These are phyloP conservation scores for Plasmodium sp. DNA, from an alignment of 169 alveolate genomes.

Conservation along the genomic window DNA sequence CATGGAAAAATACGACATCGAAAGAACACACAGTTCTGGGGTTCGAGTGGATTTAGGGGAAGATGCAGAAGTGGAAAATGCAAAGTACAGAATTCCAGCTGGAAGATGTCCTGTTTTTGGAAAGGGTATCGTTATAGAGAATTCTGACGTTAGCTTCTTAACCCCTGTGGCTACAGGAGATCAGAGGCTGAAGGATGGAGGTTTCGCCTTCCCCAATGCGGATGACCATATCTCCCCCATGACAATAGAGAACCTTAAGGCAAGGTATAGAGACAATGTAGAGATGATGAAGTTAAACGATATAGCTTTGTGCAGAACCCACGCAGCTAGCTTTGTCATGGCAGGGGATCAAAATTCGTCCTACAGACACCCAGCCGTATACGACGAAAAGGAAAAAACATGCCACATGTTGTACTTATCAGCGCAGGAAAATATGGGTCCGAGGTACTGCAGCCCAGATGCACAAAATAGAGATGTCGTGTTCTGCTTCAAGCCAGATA, in stretches of 20 bases:
- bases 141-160: conserved; percentile 78
- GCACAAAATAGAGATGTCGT: conserved; percentile 70
- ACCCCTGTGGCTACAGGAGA: conserved; percentile 74
- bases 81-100: conserved; percentile 79
- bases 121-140: conserved; percentile 77
- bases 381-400: conserved; percentile 67
- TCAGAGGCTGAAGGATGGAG: conserved; percentile 44
- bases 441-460: conserved; percentile 81
- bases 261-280: conserved; percentile 53
- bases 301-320: conserved; percentile 81
- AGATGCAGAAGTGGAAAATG: conserved; percentile 70
- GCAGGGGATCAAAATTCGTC: conserved; percentile 60
- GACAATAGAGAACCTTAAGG: conserved; percentile 42
- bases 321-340: conserved; percentile 76
- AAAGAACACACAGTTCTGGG: conserved; percentile 82
- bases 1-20: conserved; percentile 82
- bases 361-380: conserved; percentile 85
- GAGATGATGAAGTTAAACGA: conserved; percentile 33
- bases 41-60: conserved; percentile 84
- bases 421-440: conserved; percentile 85
- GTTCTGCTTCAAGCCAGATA: conserved; percentile 83
- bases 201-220: conserved; percentile 79
- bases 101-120: conserved; percentile 88
- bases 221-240: conserved; percentile 79
- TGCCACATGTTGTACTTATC: conserved; percentile 82